phyloP scores from a whole-genome alignment of 1,284 basidiomycete genomes.

The Ceraceosorus guamensis region DNA sequence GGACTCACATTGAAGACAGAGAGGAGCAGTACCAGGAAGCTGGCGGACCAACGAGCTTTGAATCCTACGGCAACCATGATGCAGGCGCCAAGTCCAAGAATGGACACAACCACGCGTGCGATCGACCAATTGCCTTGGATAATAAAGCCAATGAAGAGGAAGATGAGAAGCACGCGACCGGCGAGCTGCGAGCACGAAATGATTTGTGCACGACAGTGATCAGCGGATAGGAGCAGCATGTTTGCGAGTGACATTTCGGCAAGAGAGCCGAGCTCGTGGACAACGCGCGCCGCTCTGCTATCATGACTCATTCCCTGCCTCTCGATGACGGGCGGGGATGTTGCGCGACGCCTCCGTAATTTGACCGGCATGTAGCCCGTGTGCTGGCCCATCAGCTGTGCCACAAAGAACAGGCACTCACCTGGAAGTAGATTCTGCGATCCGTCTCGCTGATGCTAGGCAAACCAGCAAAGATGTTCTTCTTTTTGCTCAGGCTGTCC shows the following conservation, averaged over 20 bases:
- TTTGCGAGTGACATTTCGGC: no score
- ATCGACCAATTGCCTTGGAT: constrained; percentile 86
- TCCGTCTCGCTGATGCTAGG: constrained; percentile 83
- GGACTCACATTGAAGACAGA: constrained; percentile 75
- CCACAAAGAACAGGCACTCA: no score
- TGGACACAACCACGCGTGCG: constrained; percentile 73
- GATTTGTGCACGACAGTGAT: background rate
- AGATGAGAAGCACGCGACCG: constrained; percentile 92
- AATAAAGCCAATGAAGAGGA: constrained; percentile 97
- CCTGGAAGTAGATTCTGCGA: constrained; percentile 74
- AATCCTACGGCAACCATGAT: constrained; percentile 96
- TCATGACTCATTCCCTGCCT: no score
- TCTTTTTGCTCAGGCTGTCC: constrained; percentile 77
- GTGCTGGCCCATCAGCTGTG: no score
- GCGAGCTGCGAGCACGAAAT: constrained; percentile 62
- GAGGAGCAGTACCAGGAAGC: constrained; percentile 88
- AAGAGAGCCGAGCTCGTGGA: no score
- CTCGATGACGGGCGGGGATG: no score
- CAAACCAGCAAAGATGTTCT: constrained; percentile 76
- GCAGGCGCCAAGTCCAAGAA: constrained; percentile 64
- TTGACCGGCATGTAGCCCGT: no score
- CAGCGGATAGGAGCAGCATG: background rate
- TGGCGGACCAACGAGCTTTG: constrained; percentile 97
- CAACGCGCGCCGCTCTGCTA: no score
- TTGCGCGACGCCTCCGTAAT: no score